Conservation (phyloP, 345 rosid species). For the Trapa bicornis region DNA sequence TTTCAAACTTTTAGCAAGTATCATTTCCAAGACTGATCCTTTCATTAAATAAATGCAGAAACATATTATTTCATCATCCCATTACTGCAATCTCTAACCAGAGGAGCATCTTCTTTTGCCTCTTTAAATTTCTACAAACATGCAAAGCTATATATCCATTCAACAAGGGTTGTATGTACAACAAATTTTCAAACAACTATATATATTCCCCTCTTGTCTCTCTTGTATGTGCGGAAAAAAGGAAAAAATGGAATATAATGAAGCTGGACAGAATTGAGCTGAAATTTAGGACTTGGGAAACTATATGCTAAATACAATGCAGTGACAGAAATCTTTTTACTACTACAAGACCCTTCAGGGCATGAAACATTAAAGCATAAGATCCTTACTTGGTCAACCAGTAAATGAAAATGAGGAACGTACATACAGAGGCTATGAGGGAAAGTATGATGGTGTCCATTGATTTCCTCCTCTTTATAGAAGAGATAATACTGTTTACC, state of each 20-base stretch:
- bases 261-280: neutral
- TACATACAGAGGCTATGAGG: conserved; percentile 91
- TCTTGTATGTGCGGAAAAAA: neutral
- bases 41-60: neutral
- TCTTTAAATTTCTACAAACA: neutral
- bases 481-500: conserved; percentile 70
- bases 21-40: neutral
- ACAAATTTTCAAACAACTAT: neutral
- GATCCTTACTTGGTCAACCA: conserved; percentile 76
- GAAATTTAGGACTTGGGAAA: neutral
- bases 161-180: neutral
- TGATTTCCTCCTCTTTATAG: conserved; percentile 91
- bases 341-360: neutral
- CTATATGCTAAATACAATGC: neutral
- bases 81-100: neutral
- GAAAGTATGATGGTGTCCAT: conserved; percentile 89
- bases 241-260: neutral
- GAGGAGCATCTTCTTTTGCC: neutral
- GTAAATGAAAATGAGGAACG: conserved; percentile 78
- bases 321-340: neutral
- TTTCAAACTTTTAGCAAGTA: no score
- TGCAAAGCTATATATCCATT: neutral
- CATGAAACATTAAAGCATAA: conserved; percentile 5
- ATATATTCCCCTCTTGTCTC: no score
- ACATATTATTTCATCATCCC: neutral